A percentile compares a stretch with the other conserved stretches of the same genome.
phyloP scores from a whole-genome alignment of 139 green algal genomes.

The Chara braunii region DNA sequence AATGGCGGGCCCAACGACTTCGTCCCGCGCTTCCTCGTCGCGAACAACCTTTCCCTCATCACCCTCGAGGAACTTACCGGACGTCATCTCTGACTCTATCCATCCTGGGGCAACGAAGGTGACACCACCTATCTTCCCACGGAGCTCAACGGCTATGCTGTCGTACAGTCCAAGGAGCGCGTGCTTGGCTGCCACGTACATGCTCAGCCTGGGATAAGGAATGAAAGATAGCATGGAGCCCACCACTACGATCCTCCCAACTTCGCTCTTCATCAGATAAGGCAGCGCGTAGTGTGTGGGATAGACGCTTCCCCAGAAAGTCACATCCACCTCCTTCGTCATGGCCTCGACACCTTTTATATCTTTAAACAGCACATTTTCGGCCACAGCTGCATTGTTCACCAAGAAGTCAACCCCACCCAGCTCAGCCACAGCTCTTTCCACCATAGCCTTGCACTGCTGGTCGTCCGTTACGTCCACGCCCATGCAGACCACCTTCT shows the following conservation, averaged over 20 bases:
- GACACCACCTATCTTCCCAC: slow-evolving; percentile 16
- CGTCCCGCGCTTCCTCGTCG: slow-evolving; percentile 26
- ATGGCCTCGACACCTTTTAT: not conserved
- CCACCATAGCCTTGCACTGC: slow-evolving; percentile 34
- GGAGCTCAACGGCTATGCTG: slow-evolving; percentile 33
- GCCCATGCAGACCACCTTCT: not conserved
- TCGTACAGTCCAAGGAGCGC: slow-evolving; percentile 32
- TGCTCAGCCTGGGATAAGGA: slow-evolving; percentile 23
- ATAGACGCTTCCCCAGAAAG: slow-evolving; percentile 34
- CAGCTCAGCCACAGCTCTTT: slow-evolving; percentile 13
- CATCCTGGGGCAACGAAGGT: slow-evolving; percentile 30
- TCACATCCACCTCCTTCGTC: slow-evolving; percentile 18
- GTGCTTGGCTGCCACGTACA: slow-evolving; percentile 34
- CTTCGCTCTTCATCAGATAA: slow-evolving; percentile 17
- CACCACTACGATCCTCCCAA: slow-evolving; percentile 23
- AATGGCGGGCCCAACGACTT: slow-evolving; percentile 13
- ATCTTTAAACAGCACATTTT: slow-evolving; percentile 17
- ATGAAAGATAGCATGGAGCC: slow-evolving; percentile 31
- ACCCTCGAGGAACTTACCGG: slow-evolving; percentile 34
- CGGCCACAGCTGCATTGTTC: slow-evolving; percentile 36
- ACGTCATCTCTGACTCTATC: slow-evolving; percentile 32
- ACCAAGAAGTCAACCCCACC: slow-evolving; percentile 33
- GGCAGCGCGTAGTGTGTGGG: slow-evolving; percentile 36
- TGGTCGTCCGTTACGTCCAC: slow-evolving; percentile 23
- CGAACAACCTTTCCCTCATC: slow-evolving; percentile 1